These are phyloP conservation scores for Meripilus lineatus DNA, from an alignment of 1,284 basidiomycete species.

Conservation along the genomic window DNA sequence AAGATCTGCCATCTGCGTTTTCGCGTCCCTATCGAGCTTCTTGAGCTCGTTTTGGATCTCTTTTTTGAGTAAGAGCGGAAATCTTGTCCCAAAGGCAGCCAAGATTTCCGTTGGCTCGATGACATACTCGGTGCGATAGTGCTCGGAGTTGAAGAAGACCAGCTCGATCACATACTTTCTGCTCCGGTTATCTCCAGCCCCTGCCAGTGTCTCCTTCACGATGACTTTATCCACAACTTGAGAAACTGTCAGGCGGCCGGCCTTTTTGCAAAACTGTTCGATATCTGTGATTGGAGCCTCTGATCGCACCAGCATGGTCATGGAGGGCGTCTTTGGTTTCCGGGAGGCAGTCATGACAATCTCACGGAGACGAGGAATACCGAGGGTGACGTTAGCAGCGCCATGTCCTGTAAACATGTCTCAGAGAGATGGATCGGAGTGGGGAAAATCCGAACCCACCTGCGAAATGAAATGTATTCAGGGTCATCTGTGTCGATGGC, in stretches of 20 bases:
- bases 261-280: constrained; percentile 85
- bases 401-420: constrained; percentile 92
- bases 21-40: constrained; percentile 78
- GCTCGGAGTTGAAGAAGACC: constrained; percentile 82
- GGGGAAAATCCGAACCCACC: constrained; percentile 61
- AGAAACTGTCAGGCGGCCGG: constrained; percentile 82
- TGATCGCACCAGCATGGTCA: constrained; percentile 77
- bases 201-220: constrained; percentile 78
- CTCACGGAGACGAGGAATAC: constrained; percentile 97
- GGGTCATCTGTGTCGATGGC: constrained; percentile 99
- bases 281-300: constrained; percentile 55
- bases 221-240: constrained; percentile 85
- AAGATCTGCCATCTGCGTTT: constrained; percentile 75
- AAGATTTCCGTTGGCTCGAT: constrained; percentile 75
- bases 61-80: constrained; percentile 82
- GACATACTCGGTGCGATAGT: constrained; percentile 87
- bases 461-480: constrained; percentile 99
- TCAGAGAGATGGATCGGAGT: no score
- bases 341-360: constrained; percentile 99
- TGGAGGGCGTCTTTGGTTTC: constrained; percentile 98
- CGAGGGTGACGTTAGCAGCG: constrained; percentile 98
- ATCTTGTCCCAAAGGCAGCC: constrained; percentile 67
- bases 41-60: constrained; percentile 88
- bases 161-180: constrained; percentile 85
- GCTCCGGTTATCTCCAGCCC: constrained; percentile 65